A percentile compares a stretch with the other conserved stretches of the same genome.
These are phyloP conservation scores for Dipteronia dyeriana DNA, from an alignment of 345 rosid genomes.

Conservation along the genomic window DNA sequence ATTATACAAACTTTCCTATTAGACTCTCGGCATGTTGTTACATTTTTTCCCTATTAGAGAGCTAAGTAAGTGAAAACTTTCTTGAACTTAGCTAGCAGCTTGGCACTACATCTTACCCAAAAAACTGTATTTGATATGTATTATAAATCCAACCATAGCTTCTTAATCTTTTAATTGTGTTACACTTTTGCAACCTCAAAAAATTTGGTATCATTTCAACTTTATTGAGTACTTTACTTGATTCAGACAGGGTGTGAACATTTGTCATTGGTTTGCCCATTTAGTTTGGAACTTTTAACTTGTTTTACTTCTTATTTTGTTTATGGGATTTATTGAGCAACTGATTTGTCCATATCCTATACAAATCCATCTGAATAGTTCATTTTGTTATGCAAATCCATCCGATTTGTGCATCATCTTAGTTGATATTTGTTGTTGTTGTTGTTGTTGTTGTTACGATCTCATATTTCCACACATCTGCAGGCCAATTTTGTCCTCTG, in stretches of 20 bases:
- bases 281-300: conserved; percentile 9
- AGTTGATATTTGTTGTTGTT: not conserved
- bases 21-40: not conserved
- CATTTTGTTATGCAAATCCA: conserved; percentile 6
- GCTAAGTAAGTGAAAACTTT: not conserved
- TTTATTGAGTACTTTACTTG: not conserved
- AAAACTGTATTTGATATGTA: not conserved
- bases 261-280: not conserved
- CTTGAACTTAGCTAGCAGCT: not conserved
- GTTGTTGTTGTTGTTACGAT: not conserved
- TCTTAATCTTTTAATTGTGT: not conserved
- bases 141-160: not conserved
- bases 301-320: not conserved
- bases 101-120: not conserved
- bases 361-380: not conserved
- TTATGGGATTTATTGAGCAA: not conserved
- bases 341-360: not conserved
- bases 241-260: not conserved
- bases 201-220: not conserved
- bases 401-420: conserved; percentile 4
- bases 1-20: not conserved
- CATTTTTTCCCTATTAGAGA: not conserved
- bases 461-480: conserved; percentile 13
- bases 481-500: conserved; percentile 59
- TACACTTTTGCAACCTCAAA: conserved; percentile 8